Percentiles rank a stretch among this genome's conserved stretches.
phyloP scores from a whole-genome alignment of 192 early-diverging fungal genomes.

The Phlyctochytrium bullatum region DNA sequence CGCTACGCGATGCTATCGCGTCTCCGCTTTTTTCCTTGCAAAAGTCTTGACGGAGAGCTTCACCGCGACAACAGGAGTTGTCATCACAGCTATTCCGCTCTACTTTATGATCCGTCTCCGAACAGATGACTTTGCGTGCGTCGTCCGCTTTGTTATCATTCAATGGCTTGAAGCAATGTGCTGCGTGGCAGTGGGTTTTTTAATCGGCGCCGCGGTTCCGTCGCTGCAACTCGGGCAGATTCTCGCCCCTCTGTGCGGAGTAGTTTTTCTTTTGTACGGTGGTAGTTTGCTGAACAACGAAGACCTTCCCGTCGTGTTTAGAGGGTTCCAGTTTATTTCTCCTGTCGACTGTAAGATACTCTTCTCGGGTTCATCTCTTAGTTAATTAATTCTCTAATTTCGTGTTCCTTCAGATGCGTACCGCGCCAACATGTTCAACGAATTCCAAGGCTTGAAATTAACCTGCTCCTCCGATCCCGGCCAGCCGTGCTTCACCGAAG shows the following conservation, averaged over 20 bases:
- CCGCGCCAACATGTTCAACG: too few relatives aligned
- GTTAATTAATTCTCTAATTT: too few relatives aligned
- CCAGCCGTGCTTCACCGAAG: too few relatives aligned
- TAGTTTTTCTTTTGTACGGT: conserved; percentile 19
- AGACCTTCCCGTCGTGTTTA: conserved; percentile 23
- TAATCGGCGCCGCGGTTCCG: background rate
- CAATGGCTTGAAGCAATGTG: background rate
- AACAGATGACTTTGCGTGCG: too few relatives aligned
- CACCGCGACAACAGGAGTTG: conserved; percentile 22
- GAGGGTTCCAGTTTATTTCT: too few relatives aligned
- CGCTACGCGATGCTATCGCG: conserved; percentile 60
- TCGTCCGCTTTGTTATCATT: conserved; percentile 17
- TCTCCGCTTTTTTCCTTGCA: conserved; percentile 59
- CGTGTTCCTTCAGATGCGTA: too few relatives aligned
- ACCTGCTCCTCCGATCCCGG: too few relatives aligned
- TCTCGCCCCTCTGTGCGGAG: background rate
- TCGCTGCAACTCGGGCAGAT: background rate
- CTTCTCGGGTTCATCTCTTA: too few relatives aligned
- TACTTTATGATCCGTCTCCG: conserved; percentile 33
- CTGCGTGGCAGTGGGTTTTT: conserved; percentile 23
- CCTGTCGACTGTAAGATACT: too few relatives aligned
- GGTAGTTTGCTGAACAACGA: conserved; percentile 30
- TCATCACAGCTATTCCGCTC: conserved; percentile 27
- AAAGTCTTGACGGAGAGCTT: conserved; percentile 57
- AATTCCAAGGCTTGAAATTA: too few relatives aligned